phyloP scores from a whole-genome alignment of 495 filamentous ascomycete species.

The Penicillium paradoxum region DNA sequence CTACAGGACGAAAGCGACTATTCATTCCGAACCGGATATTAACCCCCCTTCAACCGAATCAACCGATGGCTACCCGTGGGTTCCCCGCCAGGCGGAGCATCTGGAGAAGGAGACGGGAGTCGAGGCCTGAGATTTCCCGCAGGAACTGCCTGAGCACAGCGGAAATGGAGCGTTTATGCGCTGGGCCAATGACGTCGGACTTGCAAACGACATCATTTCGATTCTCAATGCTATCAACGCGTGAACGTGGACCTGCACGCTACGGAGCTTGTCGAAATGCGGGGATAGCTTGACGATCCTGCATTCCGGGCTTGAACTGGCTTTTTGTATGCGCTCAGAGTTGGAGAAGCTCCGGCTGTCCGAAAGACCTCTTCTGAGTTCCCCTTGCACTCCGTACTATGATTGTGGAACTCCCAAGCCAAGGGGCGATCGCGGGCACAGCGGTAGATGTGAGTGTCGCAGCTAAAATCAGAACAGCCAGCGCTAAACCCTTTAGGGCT shows the following conservation, averaged over 20 bases:
- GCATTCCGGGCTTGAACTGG: neutral
- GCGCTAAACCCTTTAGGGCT: conserved; percentile 13
- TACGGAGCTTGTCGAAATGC: conserved; percentile 9
- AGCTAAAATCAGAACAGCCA: conserved; percentile 22
- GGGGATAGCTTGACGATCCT: conserved; percentile 4
- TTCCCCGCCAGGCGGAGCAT: conserved; percentile 1
- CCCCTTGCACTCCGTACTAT: neutral
- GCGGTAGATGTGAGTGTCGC: conserved; percentile 13
- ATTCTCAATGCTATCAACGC: conserved; percentile 5
- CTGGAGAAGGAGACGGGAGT: neutral
- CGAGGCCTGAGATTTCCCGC: neutral
- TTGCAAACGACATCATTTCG: neutral
- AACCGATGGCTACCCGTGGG: conserved; percentile 9
- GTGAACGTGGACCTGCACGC: neutral
- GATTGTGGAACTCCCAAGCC: neutral
- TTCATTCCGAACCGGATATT: conserved; percentile 11
- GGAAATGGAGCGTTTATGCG: neutral
- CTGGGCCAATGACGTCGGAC: conserved; percentile 1
- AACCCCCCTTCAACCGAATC: conserved; percentile 1
- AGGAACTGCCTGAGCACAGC: neutral
- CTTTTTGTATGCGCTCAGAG: neutral
- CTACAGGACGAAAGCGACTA: conserved; percentile 3
- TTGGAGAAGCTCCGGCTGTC: neutral
- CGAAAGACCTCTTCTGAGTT: too few species aligned
- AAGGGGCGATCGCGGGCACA: neutral